Evolutionary conservation across 805 yeast species (phyloP).

Genomic region (Ascoidea rubescens): DNA sequence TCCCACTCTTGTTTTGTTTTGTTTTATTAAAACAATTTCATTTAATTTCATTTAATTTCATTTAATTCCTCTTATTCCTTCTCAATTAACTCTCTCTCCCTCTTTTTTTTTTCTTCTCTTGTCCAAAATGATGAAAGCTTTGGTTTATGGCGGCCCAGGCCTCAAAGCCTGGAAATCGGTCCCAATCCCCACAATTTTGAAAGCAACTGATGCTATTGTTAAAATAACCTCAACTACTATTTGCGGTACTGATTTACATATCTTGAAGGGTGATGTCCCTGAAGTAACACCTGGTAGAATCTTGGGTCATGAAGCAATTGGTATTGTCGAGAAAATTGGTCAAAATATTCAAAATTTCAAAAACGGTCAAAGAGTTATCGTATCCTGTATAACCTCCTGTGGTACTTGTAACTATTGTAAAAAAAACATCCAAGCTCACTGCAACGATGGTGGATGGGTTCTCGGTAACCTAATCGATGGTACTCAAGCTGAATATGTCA

Average conservation of each 20-base stretch:
- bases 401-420: slow-evolving; percentile 41
- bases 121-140: slow-evolving; percentile 25
- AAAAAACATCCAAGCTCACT: slow-evolving; percentile 45
- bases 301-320: slow-evolving; percentile 54
- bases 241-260: slow-evolving; percentile 54
- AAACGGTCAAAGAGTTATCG: slow-evolving; percentile 44
- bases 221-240: slow-evolving; percentile 45
- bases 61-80: too few relatives aligned
- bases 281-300: slow-evolving; percentile 28
- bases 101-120: too few relatives aligned
- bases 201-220: slow-evolving; percentile 43
- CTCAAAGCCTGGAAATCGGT: slow-evolving; percentile 22
- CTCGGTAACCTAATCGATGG: slow-evolving; percentile 50
- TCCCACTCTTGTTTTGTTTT: too few relatives aligned
- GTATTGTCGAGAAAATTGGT: slow-evolving; percentile 37
- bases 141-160: slow-evolving; percentile 31
- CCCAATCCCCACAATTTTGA: slow-evolving; percentile 27
- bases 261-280: slow-evolving; percentile 48
- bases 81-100: too few relatives aligned
- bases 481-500: slow-evolving; percentile 49
- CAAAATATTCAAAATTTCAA: slow-evolving; percentile 31
- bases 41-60: too few relatives aligned
- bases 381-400: slow-evolving; percentile 55
- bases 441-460: slow-evolving; percentile 40
- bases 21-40: too few relatives aligned